Conservation (phyloP, 805 yeast species). For the Barnettozyma populi region DNA sequence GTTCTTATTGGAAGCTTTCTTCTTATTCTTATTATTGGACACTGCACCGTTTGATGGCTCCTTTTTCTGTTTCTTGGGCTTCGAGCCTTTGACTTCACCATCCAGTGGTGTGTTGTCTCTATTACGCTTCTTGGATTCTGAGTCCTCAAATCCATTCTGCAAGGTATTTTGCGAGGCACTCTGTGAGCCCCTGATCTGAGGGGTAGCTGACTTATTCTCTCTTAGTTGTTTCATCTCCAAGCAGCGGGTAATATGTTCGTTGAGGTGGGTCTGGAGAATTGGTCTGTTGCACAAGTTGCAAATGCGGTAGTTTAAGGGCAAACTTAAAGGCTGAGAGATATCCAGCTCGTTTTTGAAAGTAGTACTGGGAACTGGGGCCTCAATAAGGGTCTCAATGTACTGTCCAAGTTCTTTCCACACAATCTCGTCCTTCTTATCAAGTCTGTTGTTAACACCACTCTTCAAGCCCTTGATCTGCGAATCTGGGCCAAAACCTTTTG, state of each 20-base stretch:
- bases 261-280: slow-evolving; percentile 32
- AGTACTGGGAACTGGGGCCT: slow-evolving; percentile 7
- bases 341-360: slow-evolving; percentile 20
- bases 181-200: neutral
- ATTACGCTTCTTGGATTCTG: slow-evolving; percentile 15
- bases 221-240: slow-evolving; percentile 28
- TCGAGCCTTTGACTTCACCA: slow-evolving; percentile 7
- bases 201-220: slow-evolving; percentile 8
- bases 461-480: slow-evolving; percentile 24
- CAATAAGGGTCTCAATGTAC: slow-evolving; percentile 25
- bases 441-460: neutral
- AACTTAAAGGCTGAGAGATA: slow-evolving; percentile 31
- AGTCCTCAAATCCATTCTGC: neutral
- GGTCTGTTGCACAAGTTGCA: slow-evolving; percentile 46
- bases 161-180: neutral
- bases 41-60: slow-evolving; percentile 8
- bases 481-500: slow-evolving; percentile 24
- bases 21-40: slow-evolving; percentile 26
- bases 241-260: slow-evolving; percentile 37
- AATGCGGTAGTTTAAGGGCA: slow-evolving; percentile 37
- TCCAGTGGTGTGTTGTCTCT: slow-evolving; percentile 18
- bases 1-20: slow-evolving; percentile 48
- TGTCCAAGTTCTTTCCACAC: slow-evolving; percentile 31
- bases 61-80: slow-evolving; percentile 24
- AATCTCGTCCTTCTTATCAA: slow-evolving; percentile 10